These are phyloP conservation scores for Komagataella pastoris DNA, from an alignment of 805 yeast genomes.

Conservation along the genomic window DNA sequence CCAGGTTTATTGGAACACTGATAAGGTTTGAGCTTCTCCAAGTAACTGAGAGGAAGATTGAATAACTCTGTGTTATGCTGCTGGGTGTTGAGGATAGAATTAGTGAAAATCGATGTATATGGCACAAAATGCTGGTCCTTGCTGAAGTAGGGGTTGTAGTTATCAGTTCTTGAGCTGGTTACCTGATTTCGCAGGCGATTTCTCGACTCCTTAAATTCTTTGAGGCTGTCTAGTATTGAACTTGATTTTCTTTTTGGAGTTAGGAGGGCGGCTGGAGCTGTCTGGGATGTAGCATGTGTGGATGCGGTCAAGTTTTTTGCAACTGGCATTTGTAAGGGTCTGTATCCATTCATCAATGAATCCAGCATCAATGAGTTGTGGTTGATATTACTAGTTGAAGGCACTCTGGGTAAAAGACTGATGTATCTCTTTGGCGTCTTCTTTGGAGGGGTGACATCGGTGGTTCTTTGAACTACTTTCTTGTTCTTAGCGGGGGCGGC, in stretches of 20 bases:
- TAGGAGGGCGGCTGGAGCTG: neutral
- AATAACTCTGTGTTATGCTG: conserved; percentile 19
- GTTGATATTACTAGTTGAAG: conserved; percentile 16
- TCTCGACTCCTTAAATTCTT: conserved; percentile 12
- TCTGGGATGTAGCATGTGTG: neutral
- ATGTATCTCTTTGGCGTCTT: conserved; percentile 9
- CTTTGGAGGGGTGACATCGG: neutral
- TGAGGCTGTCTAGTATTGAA: conserved; percentile 14
- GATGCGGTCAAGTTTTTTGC: conserved; percentile 14
- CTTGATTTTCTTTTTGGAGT: conserved; percentile 3
- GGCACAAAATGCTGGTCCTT: conserved; percentile 12
- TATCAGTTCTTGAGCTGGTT: conserved; percentile 3
- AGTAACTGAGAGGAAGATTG: conserved; percentile 16
- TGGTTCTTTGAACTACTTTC: neutral
- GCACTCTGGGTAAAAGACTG: conserved; percentile 18
- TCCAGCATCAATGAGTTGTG: conserved; percentile 14
- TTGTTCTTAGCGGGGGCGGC: neutral
- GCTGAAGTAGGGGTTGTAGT: conserved; percentile 16
- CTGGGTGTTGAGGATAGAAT: conserved; percentile 18
- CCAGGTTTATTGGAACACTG: conserved; percentile 13
- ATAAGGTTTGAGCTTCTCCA: conserved; percentile 12
- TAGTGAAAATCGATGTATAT: conserved; percentile 16
- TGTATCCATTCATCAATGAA: conserved; percentile 14
- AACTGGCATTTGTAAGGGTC: conserved; percentile 17
- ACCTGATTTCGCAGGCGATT: conserved; percentile 1